Evolutionary conservation across 1,284 basidiomycete species (phyloP).

Genomic region (Tylopilus sp.): DNA sequence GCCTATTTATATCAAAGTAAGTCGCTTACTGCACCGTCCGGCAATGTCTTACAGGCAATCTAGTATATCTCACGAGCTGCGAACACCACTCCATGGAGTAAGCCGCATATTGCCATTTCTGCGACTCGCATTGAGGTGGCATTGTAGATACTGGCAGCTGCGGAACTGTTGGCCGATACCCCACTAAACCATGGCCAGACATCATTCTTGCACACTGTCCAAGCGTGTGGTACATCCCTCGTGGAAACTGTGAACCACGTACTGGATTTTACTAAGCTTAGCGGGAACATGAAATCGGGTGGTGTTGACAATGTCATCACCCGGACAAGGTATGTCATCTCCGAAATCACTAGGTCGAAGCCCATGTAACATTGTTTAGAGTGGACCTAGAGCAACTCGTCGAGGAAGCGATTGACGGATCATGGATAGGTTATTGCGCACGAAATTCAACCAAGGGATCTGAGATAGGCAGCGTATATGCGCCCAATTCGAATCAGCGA

Average conservation of each 20-base stretch:
- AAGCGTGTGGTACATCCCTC: conserved; percentile 81
- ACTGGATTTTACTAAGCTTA: conserved; percentile 93
- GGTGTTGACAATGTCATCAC: conserved; percentile 73
- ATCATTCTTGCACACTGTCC: conserved; percentile 86
- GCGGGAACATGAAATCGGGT: conserved; percentile 77
- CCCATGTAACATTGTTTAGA: conserved; percentile 35
- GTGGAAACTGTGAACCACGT: conserved; percentile 95
- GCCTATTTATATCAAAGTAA: conserved; percentile 86
- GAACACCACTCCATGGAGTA: conserved; percentile 86
- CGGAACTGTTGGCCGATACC: conserved; percentile 85
- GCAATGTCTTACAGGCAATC: conserved; percentile 9
- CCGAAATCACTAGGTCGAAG: not conserved
- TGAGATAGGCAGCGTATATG: conserved; percentile 91
- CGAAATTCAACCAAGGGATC: conserved; percentile 63
- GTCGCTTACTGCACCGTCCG: conserved; percentile 22
- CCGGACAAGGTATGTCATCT: conserved; percentile 49
- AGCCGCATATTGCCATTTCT: conserved; percentile 15
- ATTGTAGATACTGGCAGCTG: conserved; percentile 78
- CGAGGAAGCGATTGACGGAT: conserved; percentile 94
- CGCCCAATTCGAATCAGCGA: conserved; percentile 55
- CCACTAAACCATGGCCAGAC: conserved; percentile 75
- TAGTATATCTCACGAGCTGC: conserved; percentile 92
- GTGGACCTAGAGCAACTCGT: conserved; percentile 86
- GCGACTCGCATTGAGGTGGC: conserved; percentile 8
- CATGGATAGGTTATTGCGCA: conserved; percentile 91